phyloP scores from a whole-genome alignment of 176 grass and related monocot genomes.

The Avena atlantica region DNA sequence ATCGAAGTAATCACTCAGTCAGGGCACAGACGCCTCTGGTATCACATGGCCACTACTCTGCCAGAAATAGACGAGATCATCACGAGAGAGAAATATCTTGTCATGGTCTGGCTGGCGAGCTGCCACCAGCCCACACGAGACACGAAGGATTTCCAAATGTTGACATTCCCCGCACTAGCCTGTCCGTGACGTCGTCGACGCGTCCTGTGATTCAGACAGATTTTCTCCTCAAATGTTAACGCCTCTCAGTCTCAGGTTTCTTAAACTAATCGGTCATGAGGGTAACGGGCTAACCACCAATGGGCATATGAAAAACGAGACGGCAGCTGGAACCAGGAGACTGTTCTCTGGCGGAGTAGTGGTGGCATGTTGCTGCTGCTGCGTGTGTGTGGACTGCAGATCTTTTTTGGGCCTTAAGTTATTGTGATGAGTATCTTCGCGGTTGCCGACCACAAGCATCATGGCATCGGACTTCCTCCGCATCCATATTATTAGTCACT shows the following conservation, averaged over 20 bases:
- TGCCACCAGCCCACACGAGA: background rate
- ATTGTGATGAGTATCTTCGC: slow-evolving; percentile 6
- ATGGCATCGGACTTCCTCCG: background rate
- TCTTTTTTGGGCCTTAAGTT: background rate
- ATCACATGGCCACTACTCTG: no score
- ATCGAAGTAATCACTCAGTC: background rate
- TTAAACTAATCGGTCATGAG: slow-evolving; percentile 19
- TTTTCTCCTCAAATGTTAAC: background rate
- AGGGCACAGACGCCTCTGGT: background rate
- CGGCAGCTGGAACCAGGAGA: background rate
- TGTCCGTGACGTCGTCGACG: background rate
- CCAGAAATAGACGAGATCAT: background rate
- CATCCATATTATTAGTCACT: no score
- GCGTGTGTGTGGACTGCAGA: background rate
- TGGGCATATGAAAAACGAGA: background rate
- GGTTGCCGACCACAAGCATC: background rate
- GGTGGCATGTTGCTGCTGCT: background rate
- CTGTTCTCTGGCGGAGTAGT: background rate
- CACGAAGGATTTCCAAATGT: background rate
- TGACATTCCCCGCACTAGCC: slow-evolving; percentile 1
- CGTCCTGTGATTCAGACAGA: background rate
- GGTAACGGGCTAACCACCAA: background rate
- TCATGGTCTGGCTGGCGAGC: no score
- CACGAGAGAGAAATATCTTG: background rate
- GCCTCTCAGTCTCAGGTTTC: background rate